Conservation (phyloP, 2,329 filamentous ascomycete genomes). For the Aspergillus felis region DNA sequence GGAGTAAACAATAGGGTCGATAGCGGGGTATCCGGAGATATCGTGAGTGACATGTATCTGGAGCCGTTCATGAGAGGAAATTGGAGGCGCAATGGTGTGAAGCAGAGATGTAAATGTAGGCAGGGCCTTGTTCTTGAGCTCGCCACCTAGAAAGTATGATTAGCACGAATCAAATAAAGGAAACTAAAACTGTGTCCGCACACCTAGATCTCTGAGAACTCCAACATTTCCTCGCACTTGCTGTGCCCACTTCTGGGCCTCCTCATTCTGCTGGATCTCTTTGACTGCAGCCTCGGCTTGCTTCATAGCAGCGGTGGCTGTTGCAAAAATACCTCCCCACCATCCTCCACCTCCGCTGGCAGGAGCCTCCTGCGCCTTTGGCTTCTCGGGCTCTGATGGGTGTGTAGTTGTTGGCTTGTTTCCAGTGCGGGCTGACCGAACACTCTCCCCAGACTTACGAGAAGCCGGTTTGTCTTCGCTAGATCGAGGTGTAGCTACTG, state of each 20-base stretch:
- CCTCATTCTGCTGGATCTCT: slow-evolving; percentile 93
- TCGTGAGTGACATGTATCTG: slow-evolving; percentile 98
- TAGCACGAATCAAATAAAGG: neutral
- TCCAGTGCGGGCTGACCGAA: slow-evolving; percentile 65
- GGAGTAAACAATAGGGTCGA: slow-evolving; percentile 86
- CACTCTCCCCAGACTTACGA: slow-evolving; percentile 76
- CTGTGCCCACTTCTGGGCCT: slow-evolving; percentile 93
- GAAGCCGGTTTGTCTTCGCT: slow-evolving; percentile 61
- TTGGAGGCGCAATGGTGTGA: slow-evolving; percentile 91
- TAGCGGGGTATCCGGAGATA: slow-evolving; percentile 85
- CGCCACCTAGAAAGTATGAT: slow-evolving; percentile 61
- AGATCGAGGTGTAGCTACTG: slow-evolving; percentile 38
- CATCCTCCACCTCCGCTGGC: slow-evolving; percentile 64
- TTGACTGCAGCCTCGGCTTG: slow-evolving; percentile 90
- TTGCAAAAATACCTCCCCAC: slow-evolving; percentile 84
- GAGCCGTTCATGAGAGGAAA: slow-evolving; percentile 92
- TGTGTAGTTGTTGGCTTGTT: slow-evolving; percentile 60
- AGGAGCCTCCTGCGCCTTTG: slow-evolving; percentile 43
- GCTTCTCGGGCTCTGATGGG: slow-evolving; percentile 39
- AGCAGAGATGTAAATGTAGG: slow-evolving; percentile 94
- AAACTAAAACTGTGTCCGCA: slow-evolving; percentile 17
- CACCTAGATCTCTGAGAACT: slow-evolving; percentile 71
- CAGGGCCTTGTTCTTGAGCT: slow-evolving; percentile 78
- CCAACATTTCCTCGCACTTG: slow-evolving; percentile 88
- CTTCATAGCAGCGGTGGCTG: slow-evolving; percentile 70